phyloP scores from a whole-genome alignment of 2,329 filamentous ascomycete genomes.

The Alternaria longipes region DNA sequence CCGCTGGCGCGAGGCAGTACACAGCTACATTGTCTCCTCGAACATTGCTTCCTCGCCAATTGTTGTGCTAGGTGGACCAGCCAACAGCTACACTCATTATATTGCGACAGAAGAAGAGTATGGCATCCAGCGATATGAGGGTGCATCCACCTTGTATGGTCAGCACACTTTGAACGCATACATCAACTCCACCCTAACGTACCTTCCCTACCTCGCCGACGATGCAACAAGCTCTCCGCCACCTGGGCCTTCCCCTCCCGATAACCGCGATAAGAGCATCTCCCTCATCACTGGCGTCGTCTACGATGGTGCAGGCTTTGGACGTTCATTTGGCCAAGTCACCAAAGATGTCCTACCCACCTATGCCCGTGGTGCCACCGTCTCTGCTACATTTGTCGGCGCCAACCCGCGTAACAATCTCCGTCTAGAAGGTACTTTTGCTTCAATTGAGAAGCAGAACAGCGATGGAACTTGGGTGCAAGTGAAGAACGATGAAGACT shows the following conservation, averaged over 20 bases:
- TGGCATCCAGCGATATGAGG: constrained; percentile 87
- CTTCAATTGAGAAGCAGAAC: constrained; percentile 73
- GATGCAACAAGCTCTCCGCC: constrained; percentile 38
- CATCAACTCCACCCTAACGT: constrained; percentile 82
- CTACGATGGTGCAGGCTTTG: constrained; percentile 72
- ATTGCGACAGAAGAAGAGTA: constrained; percentile 84
- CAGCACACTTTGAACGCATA: constrained; percentile 84
- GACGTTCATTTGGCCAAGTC: constrained; percentile 76
- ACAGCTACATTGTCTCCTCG: constrained; percentile 36
- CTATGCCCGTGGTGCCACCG: constrained; percentile 68
- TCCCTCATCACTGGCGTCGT: constrained; percentile 84
- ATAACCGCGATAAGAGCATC: constrained; percentile 78
- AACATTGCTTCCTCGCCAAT: constrained; percentile 51
- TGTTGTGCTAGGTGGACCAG: constrained; percentile 87
- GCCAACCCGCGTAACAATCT: constrained; percentile 93
- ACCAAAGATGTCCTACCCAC: constrained; percentile 62
- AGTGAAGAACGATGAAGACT: constrained; percentile 79
- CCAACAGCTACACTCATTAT: constrained; percentile 90
- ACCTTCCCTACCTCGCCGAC: constrained; percentile 71
- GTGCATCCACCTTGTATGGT: constrained; percentile 90
- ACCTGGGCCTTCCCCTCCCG: constrained; percentile 73
- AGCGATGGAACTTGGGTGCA: constrained; percentile 66
- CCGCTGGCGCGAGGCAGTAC: constrained; percentile 73
- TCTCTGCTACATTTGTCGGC: constrained; percentile 77
- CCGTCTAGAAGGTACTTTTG: constrained; percentile 78